A percentile compares a stretch with the other conserved stretches of the same genome.
These are phyloP conservation scores for Ophiostoma montium DNA, from an alignment of 2,329 filamentous ascomycete species.

Conservation along the genomic window DNA sequence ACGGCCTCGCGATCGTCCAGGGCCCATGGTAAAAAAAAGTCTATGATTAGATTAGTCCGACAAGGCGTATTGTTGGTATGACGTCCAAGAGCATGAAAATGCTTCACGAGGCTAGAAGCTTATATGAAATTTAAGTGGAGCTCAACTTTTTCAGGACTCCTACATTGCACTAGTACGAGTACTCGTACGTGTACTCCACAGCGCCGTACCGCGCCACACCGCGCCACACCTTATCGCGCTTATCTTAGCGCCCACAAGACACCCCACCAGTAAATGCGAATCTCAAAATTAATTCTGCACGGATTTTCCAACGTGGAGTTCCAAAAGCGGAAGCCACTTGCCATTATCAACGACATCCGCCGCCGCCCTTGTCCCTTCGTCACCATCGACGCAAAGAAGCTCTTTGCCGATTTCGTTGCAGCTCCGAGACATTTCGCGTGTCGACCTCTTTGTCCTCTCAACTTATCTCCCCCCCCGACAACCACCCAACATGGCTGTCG, in stretches of 20 bases:
- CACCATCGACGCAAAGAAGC: constrained; percentile 4
- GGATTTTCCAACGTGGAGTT: constrained; percentile 9
- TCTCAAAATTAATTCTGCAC: constrained; percentile 16
- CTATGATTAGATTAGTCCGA: not conserved
- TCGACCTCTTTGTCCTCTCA: too few species aligned
- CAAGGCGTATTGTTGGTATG: not conserved
- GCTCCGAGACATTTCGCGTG: too few species aligned
- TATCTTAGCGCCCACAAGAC: constrained; percentile 43
- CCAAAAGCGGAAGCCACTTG: constrained; percentile 7
- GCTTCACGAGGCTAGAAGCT: constrained; percentile 7
- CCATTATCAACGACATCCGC: constrained; percentile 4
- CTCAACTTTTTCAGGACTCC: not conserved
- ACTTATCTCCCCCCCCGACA: not conserved
- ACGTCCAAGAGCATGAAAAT: constrained; percentile 1
- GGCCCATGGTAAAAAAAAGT: constrained; percentile 19
- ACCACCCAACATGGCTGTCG: constrained; percentile 52
- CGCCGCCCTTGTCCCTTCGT: constrained; percentile 9
- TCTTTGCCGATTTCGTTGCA: too few species aligned
- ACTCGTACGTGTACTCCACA: too few species aligned
- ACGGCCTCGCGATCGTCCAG: constrained; percentile 18
- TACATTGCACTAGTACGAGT: too few species aligned
- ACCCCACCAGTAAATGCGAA: constrained; percentile 13
- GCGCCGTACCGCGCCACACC: too few species aligned
- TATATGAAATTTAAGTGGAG: constrained; percentile 3
- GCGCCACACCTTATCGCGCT: constrained; percentile 23